phyloP scores from a whole-genome alignment of 2,329 filamentous ascomycete genomes.

The Colletotrichum truncatum region DNA sequence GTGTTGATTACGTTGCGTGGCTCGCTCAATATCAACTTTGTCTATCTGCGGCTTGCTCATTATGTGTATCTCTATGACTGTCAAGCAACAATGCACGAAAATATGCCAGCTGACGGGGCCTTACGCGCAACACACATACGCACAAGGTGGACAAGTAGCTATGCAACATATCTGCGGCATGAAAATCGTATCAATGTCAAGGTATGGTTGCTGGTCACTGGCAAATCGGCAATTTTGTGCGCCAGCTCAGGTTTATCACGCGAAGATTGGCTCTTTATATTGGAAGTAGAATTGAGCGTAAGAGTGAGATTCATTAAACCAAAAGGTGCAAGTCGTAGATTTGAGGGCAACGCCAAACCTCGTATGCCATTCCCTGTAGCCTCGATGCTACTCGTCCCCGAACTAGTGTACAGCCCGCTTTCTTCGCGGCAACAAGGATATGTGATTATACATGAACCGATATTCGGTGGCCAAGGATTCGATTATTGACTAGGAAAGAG shows the following conservation, averaged over 20 bases:
- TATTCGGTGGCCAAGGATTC: slow-evolving; percentile 1
- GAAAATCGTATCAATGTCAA: too few relatives aligned
- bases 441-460: slow-evolving; percentile 25
- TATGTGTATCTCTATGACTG: too few relatives aligned
- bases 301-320: slow-evolving; percentile 19
- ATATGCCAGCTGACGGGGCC: too few relatives aligned
- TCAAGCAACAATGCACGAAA: too few relatives aligned
- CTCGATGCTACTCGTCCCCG: slow-evolving; percentile 7
- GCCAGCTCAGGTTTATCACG: neutral
- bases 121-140: too few relatives aligned
- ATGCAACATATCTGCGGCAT: too few relatives aligned
- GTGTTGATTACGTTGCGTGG: neutral
- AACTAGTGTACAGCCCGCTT: slow-evolving; percentile 31
- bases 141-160: too few relatives aligned
- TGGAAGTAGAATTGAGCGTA: neutral
- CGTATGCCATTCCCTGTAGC: slow-evolving; percentile 22
- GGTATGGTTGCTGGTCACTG: too few relatives aligned
- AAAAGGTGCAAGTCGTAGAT: neutral
- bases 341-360: neutral
- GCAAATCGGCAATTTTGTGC: neutral
- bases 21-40: too few relatives aligned
- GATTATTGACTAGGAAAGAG: slow-evolving; percentile 22
- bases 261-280: neutral
- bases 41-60: too few relatives aligned
- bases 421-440: slow-evolving; percentile 20